Percentiles rank a stretch among this genome's conserved stretches.
These are phyloP conservation scores for Alternaria solani DNA, from an alignment of 2,329 filamentous ascomycete genomes.

Conservation along the genomic window DNA sequence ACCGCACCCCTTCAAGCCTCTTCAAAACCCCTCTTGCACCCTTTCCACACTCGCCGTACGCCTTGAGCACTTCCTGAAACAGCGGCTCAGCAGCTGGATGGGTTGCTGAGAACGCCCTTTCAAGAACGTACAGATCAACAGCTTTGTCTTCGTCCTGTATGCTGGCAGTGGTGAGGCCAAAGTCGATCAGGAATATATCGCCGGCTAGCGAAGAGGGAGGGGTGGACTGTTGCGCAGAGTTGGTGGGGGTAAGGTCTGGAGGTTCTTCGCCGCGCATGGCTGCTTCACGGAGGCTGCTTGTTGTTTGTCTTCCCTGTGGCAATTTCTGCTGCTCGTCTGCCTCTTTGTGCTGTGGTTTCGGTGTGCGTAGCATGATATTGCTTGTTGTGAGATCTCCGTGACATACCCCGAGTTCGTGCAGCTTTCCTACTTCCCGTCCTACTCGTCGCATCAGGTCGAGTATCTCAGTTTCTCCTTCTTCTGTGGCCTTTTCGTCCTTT, in stretches of 20 bases:
- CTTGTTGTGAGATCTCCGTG: conserved; percentile 97
- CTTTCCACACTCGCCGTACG: conserved; percentile 77
- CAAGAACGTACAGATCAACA: conserved; percentile 94
- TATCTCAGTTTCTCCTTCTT: conserved; percentile 34
- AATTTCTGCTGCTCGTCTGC: background rate
- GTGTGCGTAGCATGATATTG: conserved; percentile 79
- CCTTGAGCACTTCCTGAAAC: conserved; percentile 75
- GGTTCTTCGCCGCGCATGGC: conserved; percentile 29
- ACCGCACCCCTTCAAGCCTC: conserved; percentile 87
- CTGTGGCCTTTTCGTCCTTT: conserved; percentile 1
- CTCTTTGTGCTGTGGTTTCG: background rate
- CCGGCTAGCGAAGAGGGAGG: conserved; percentile 60
- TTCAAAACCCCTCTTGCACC: conserved; percentile 77
- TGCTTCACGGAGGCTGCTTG: conserved; percentile 32
- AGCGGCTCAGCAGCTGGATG: conserved; percentile 84
- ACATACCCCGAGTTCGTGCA: conserved; percentile 87
- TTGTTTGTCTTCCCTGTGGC: conserved; percentile 29
- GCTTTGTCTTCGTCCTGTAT: conserved; percentile 89
- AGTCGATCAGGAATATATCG: conserved; percentile 90
- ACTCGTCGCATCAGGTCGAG: conserved; percentile 71
- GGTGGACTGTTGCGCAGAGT: background rate
- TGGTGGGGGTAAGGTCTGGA: conserved; percentile 3
- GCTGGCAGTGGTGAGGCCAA: conserved; percentile 85
- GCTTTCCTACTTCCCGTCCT: conserved; percentile 72
- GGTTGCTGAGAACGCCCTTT: conserved; percentile 92